Base-by-base conservation (phyloP, 306 rosid genomes). In the Begonia loranthoides region DNA sequence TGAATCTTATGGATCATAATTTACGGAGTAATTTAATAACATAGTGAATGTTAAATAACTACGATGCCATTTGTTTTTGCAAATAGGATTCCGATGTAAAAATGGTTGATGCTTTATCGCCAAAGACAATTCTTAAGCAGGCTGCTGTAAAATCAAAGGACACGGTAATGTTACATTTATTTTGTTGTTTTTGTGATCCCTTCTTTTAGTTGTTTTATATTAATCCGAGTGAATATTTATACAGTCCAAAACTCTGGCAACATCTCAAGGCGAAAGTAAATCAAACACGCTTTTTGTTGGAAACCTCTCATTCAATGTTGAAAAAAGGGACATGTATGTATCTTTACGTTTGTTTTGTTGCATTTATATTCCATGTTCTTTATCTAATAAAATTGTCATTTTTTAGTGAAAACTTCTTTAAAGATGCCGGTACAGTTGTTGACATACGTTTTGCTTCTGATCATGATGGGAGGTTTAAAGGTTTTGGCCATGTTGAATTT, bases 401-500 rank as follows among this genome's bases (percentile, higher is more conserved):
- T 14, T 70, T 61, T 70, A 92, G 99, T 47, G 87, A 67, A 28
- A 51, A 65, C 19, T 92, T 92, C 75, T 92, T 92, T 50, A 66
- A 86, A 61, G 80, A 65, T 51, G 65, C 57, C 49, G 99, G 87
- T 2, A 82, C 73, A 44, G 69, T 87, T 45, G 80, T 73, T 40
- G 96, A 78, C 17, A 79, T 92, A 1, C 94, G 99, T 46, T 54
- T 92, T 0, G 36, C 94, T 2, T 4, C 41, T 0, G 78, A 76
- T 58, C 55, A 34, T 0, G 78, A 59, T 1, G 95, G 94, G 12
- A 56, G 41, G 36, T 78, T 80, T 39, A 90, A 45, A 78, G 99
- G 96, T 2, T 90, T 50, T 74, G 99, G 88, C 0, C 96, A 90
- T 57, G 81, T 90, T 22, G 99, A 90, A 51, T 90, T 86, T 71